Percentiles rank a stretch among this genome's conserved stretches.
Conservation (phyloP, 2,329 filamentous ascomycete species). For the Aaosphaeria arxii region DNA sequence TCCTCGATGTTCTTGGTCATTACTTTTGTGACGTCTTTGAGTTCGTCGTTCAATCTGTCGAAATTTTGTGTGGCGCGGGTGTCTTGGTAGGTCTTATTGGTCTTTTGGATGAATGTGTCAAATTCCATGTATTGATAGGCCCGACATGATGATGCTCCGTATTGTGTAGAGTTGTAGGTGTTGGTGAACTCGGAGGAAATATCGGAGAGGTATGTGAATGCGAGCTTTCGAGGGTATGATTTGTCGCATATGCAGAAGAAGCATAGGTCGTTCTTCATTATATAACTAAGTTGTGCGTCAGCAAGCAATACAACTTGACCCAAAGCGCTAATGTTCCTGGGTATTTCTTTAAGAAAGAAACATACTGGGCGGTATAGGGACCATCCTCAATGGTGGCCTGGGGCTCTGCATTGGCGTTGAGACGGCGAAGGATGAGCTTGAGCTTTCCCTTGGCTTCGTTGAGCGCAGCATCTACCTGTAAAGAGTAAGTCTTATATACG, state of each 20-base stretch:
- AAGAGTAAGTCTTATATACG: conserved; percentile 10
- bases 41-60: conserved; percentile 92
- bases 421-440: conserved; percentile 82
- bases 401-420: conserved; percentile 83
- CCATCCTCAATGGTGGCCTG: conserved; percentile 91
- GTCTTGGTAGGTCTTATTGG: conserved; percentile 92
- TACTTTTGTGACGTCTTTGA: conserved; percentile 96
- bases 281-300: conserved; percentile 58
- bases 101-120: conserved; percentile 92
- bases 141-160: conserved; percentile 71
- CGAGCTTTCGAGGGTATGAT: conserved; percentile 94
- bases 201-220: conserved; percentile 96
- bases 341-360: neutral
- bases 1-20: conserved; percentile 99
- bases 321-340: too few species aligned
- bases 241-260: conserved; percentile 93
- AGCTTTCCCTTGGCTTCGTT: conserved; percentile 86
- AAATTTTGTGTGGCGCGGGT: conserved; percentile 87
- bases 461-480: conserved; percentile 68
- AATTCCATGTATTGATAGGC: conserved; percentile 98
- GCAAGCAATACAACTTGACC: neutral
- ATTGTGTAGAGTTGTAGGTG: conserved; percentile 72
- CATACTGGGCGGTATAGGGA: conserved; percentile 81
- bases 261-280: conserved; percentile 77
- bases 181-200: conserved; percentile 86